phyloP scores from a whole-genome alignment of 306 rosid species.

The Erythrophleum fordii region DNA sequence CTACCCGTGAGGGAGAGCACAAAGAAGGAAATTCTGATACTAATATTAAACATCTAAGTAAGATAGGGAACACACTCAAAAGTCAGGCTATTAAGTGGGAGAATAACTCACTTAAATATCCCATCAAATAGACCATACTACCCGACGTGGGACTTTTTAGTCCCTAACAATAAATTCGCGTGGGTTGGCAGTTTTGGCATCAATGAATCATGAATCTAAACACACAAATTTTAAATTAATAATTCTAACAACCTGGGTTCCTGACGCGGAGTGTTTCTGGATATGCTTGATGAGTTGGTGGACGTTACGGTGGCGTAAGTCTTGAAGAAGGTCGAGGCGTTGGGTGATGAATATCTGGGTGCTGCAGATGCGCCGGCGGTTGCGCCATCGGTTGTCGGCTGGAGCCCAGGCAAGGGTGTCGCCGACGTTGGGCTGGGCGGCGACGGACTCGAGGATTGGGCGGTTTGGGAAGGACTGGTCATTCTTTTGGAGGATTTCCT shows the following conservation, averaged over 20 bases:
- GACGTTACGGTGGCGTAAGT: constrained; percentile 55
- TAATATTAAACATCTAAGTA: too few species aligned
- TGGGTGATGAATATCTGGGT: constrained; percentile 53
- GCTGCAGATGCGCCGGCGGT: constrained; percentile 61
- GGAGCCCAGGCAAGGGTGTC: constrained; percentile 70
- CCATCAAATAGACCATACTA: too few species aligned
- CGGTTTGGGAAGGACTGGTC: constrained; percentile 56
- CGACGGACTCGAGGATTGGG: constrained; percentile 50
- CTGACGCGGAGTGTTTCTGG: not conserved
- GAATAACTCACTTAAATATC: too few species aligned
- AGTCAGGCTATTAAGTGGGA: too few species aligned
- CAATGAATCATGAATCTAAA: not conserved
- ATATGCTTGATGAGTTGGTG: constrained; percentile 47
- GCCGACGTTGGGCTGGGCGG: constrained; percentile 58
- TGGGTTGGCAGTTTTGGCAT: too few species aligned
- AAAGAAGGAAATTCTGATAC: too few species aligned
- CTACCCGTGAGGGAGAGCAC: too few species aligned
- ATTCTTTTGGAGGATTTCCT: constrained; percentile 60
- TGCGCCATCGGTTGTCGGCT: constrained; percentile 52
- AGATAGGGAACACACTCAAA: too few species aligned
- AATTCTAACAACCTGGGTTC: not conserved
- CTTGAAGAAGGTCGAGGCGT: constrained; percentile 55
- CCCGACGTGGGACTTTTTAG: too few species aligned
- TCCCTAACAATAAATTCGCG: too few species aligned
- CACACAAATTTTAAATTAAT: not conserved